Percentiles rank a stretch among this genome's conserved stretches.
These are phyloP conservation scores for Rhynchosporium agropyri DNA, from an alignment of 2,329 filamentous ascomycete genomes.

Conservation along the genomic window DNA sequence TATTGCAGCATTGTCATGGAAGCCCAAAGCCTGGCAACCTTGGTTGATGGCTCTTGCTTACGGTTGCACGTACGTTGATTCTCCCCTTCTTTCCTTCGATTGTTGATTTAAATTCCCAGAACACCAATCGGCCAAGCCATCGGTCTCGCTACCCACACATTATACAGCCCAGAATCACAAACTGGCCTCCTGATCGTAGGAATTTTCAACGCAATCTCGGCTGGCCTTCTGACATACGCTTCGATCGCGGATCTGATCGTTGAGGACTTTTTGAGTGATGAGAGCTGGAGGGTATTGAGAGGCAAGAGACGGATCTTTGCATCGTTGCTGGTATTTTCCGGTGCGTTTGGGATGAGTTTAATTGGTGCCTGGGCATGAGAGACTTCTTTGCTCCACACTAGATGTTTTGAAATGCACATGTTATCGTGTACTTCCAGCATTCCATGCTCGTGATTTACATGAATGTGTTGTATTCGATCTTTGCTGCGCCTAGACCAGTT, in stretches of 20 bases:
- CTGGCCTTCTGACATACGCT: conserved; percentile 15
- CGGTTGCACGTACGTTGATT: conserved; percentile 15
- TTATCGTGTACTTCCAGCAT: too few species aligned
- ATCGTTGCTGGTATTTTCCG: conserved; percentile 11
- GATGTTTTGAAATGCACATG: too few species aligned
- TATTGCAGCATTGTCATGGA: conserved; percentile 18
- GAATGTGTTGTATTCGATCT: too few species aligned
- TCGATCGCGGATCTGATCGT: conserved; percentile 18
- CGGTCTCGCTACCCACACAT: conserved; percentile 15
- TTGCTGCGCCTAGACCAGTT: too few species aligned
- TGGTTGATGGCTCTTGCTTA: conserved; percentile 23
- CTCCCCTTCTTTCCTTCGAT: neutral
- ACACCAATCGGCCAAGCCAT: conserved; percentile 20
- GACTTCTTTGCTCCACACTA: neutral
- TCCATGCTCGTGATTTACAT: too few species aligned
- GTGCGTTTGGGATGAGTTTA: conserved; percentile 16
- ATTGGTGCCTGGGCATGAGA: conserved; percentile 18
- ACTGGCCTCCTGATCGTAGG: conserved; percentile 16
- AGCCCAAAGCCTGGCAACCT: conserved; percentile 14
- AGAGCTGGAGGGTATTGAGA: conserved; percentile 16
- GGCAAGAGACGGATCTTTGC: conserved; percentile 12
- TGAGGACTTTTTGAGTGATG: conserved; percentile 21
- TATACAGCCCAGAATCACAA: conserved; percentile 16
- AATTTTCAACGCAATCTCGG: conserved; percentile 20
- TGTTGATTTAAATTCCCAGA: neutral